phyloP scores from a whole-genome alignment of 2,329 filamentous ascomycete genomes.

The Orbilia blumenaviensis region DNA sequence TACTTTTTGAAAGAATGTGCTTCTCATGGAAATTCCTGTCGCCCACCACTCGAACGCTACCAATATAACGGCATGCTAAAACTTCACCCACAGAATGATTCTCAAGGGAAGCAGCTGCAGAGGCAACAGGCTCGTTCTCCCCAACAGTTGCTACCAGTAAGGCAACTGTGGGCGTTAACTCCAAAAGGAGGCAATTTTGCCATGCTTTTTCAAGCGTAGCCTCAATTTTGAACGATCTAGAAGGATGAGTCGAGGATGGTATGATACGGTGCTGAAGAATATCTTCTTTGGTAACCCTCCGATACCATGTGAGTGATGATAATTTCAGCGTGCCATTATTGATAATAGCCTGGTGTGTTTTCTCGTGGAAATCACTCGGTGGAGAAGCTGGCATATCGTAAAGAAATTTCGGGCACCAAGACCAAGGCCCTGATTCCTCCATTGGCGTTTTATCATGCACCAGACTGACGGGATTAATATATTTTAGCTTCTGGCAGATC shows the following conservation, averaged over 20 bases:
- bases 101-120: not conserved
- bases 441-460: slow-evolving; percentile 22
- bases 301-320: not conserved
- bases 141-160: not conserved
- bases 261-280: not conserved
- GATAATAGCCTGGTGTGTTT: not conserved
- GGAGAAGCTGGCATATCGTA: slow-evolving; percentile 22
- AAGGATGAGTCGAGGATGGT: not conserved
- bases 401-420: slow-evolving; percentile 30
- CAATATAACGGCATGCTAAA: not conserved
- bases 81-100: not conserved
- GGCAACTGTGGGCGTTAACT: not conserved
- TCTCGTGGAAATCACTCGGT: slow-evolving; percentile 3
- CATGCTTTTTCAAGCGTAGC: not conserved
- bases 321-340: not conserved
- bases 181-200: not conserved
- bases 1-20: not conserved
- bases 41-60: not conserved
- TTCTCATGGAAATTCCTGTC: not conserved
- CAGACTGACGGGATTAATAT: slow-evolving; percentile 2
- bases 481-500: slow-evolving; percentile 24
- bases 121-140: not conserved
- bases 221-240: not conserved
- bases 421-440: slow-evolving; percentile 17
- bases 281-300: slow-evolving; percentile 18